These are phyloP conservation scores for Skeletonema tropicum DNA, from an alignment of 108 stramenopile genomes.

Conservation along the genomic window DNA sequence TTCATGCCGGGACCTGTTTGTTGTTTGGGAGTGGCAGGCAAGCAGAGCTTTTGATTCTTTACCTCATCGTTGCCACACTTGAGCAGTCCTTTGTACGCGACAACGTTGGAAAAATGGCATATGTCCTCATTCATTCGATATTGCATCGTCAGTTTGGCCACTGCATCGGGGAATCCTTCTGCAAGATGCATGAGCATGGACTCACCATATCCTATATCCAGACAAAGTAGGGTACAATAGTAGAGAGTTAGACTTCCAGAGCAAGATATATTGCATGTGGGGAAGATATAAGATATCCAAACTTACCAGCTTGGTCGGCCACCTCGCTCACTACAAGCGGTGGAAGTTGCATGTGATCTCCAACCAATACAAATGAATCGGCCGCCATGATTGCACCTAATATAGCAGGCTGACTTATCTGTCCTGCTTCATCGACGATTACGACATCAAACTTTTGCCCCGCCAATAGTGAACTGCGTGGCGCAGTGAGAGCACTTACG, in stretches of 20 bases:
- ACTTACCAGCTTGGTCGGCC: constrained; percentile 83
- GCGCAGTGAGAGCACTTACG: constrained; percentile 81
- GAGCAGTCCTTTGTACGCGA: constrained; percentile 84
- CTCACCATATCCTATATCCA: constrained; percentile 79
- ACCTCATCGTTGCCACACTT: constrained; percentile 88
- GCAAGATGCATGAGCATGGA: constrained; percentile 89
- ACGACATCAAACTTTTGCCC: constrained; percentile 93
- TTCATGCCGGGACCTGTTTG: constrained; percentile 14
- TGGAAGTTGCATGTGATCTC: constrained; percentile 97
- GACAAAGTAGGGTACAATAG: constrained; percentile 17
- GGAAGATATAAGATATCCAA: not conserved
- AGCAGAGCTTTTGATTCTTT: constrained; percentile 43
- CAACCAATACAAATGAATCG: constrained; percentile 92
- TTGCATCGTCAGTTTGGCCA: constrained; percentile 88
- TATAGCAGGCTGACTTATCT: constrained; percentile 92
- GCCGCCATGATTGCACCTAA: constrained; percentile 89
- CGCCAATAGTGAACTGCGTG: constrained; percentile 71
- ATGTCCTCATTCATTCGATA: constrained; percentile 96
- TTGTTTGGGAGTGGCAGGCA: not conserved
- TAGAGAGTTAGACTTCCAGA: not conserved
- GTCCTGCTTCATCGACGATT: constrained; percentile 99
- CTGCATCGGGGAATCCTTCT: constrained; percentile 80
- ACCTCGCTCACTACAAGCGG: constrained; percentile 89
- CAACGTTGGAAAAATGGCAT: constrained; percentile 86
- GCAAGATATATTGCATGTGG: not conserved